phyloP scores from a whole-genome alignment of 1,284 basidiomycete species.

The Malassezia vespertilionis region DNA sequence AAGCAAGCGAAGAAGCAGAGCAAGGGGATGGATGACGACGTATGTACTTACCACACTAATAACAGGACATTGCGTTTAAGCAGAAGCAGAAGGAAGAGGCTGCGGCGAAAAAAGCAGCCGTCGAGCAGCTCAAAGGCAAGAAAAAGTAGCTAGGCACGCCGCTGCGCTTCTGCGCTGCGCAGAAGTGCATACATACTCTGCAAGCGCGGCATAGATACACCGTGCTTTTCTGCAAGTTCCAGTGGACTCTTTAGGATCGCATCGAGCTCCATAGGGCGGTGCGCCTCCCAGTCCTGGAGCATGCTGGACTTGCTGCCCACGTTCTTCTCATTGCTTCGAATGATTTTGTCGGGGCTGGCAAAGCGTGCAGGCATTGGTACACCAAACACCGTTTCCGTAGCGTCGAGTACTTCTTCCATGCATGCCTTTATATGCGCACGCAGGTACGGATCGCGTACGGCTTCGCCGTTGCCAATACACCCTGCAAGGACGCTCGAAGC shows the following conservation, averaged over 20 bases:
- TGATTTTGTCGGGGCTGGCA: slow-evolving; percentile 47
- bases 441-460: slow-evolving; percentile 48
- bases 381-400: slow-evolving; percentile 47
- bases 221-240: slow-evolving; percentile 45
- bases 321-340: slow-evolving; percentile 48
- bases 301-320: slow-evolving; percentile 49
- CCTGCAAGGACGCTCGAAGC: slow-evolving; percentile 50
- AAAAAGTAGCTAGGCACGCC: slow-evolving; percentile 17
- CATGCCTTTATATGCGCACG: slow-evolving; percentile 46
- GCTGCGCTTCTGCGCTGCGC: slow-evolving; percentile 23
- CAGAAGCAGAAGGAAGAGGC: slow-evolving; percentile 39
- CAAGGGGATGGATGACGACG: slow-evolving; percentile 39
- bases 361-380: slow-evolving; percentile 44
- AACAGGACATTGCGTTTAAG: slow-evolving; percentile 34
- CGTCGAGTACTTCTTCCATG: slow-evolving; percentile 49
- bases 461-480: slow-evolving; percentile 47
- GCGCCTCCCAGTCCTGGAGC: slow-evolving; percentile 49
- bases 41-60: slow-evolving; percentile 16
- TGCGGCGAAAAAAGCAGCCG: slow-evolving; percentile 34
- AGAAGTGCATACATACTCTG: slow-evolving; percentile 50
- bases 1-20: slow-evolving; percentile 37
- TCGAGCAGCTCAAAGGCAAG: slow-evolving; percentile 27
- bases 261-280: slow-evolving; percentile 49
- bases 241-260: slow-evolving; percentile 47
- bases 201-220: slow-evolving; percentile 48